phyloP scores from a whole-genome alignment of 2,329 filamentous ascomycete species.

The Phyllosticta ampelicida region DNA sequence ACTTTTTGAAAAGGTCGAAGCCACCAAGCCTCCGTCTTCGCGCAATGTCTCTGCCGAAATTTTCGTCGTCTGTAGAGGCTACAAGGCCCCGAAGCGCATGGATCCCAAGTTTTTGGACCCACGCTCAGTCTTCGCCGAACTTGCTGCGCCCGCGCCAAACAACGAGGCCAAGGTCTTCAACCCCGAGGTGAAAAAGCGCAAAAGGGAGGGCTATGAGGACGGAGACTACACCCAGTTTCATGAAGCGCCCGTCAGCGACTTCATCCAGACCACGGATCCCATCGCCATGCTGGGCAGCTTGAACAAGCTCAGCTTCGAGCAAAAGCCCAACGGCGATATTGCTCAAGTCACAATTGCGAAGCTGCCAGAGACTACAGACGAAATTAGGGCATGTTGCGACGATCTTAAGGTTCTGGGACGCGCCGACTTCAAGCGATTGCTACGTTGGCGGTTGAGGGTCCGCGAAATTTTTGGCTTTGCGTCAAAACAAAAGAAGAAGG shows the following conservation, averaged over 20 bases:
- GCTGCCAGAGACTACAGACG: conserved; percentile 74
- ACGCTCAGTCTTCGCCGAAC: conserved; percentile 80
- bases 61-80: conserved; percentile 92
- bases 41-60: conserved; percentile 97
- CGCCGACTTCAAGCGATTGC: conserved; percentile 83
- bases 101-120: conserved; percentile 90
- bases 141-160: conserved; percentile 76
- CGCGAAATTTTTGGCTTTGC: conserved; percentile 84
- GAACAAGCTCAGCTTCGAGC: conserved; percentile 75
- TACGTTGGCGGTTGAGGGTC: conserved; percentile 83
- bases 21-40: conserved; percentile 92
- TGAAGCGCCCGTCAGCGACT: conserved; percentile 77
- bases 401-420: conserved; percentile 86
- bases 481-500: conserved; percentile 54
- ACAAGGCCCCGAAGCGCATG: conserved; percentile 86
- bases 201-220: conserved; percentile 95
- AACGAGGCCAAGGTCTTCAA: conserved; percentile 98
- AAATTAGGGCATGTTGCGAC: conserved; percentile 66
- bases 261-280: conserved; percentile 86
- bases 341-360: conserved; percentile 77
- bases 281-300: conserved; percentile 81
- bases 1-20: conserved; percentile 87
- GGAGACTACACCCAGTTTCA: conserved; percentile 90
- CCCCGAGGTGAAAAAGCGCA: conserved; percentile 92
- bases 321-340: conserved; percentile 66